Evolutionary conservation across 2,329 filamentous ascomycete species (phyloP), one percentile per base, ranked within the genome.

Genomic region (Aspergillus texensis): DNA sequence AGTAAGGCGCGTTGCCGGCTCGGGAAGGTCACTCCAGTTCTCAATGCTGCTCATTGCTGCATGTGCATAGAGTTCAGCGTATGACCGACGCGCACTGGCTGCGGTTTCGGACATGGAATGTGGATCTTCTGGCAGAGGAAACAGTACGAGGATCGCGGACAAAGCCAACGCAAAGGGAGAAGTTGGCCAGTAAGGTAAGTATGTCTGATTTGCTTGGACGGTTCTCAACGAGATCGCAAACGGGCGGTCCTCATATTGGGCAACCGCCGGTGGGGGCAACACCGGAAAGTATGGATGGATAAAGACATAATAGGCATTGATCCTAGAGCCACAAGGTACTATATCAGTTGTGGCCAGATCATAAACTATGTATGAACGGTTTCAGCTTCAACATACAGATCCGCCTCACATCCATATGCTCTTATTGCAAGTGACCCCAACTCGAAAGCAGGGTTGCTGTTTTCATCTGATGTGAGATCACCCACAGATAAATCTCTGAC

Each of bases 301-400:
- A 39, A 65, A 71, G 3, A 73, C 65, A 43, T 74, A 73, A 57
- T 74, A 73, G 6, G 71, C 69, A 43, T 72, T 72, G 21, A 64
- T 10, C 48, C 71, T 74, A 43, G 32, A 11, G 4, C 19, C 26
- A 19, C 16, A 16, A 9, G 26, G 24, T 19, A 16, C 26, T 43
- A n/a, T 46, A 39, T 54, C 46, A 53, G 41, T 12, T 34, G 11
- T 30, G 14, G 14, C 14, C 5, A 36, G 14, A 16, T 36, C 14
- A 36, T 8, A 16, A 36, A 36, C 12, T 6, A 36, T 8, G 34
- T 36, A 16, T 36, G 34, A 14, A 36, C 6, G 6, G 34, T 16
- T 36, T 36, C 14, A 6, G 34, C 14, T 36, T 12, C 19, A 28
- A 60, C 68, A 19, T 60, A 72, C 71, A 72, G 66, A 26, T 70